Evolutionary conservation across 2,329 filamentous ascomycete species (phyloP).

Genomic region (Septoria petroselini): DNA sequence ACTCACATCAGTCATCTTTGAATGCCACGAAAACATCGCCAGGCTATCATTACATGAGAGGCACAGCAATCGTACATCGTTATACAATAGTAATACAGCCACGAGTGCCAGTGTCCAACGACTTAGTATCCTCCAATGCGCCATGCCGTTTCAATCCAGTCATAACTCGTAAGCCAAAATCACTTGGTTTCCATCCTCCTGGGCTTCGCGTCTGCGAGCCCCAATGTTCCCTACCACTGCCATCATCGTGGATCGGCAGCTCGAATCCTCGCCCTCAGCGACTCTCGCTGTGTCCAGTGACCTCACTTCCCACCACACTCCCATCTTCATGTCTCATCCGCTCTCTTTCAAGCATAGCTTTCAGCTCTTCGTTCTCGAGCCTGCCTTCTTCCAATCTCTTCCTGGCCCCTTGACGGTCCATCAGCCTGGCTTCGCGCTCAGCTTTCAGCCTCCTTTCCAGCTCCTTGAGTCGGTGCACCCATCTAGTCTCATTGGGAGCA

Average conservation of each 20-base stretch:
- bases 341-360: conserved; percentile 59
- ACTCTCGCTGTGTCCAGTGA: neutral
- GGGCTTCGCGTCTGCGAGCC: neutral
- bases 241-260: too few species aligned
- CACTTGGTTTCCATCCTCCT: neutral
- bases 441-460: conserved; percentile 84
- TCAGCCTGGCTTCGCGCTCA: conserved; percentile 78
- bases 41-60: too few species aligned
- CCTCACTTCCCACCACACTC: neutral
- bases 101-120: too few species aligned
- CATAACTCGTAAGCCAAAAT: neutral
- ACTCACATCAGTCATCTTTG: too few species aligned
- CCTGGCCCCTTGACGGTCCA: conserved; percentile 79
- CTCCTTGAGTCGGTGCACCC: conserved; percentile 81
- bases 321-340: conserved; percentile 4
- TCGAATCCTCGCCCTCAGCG: neutral
- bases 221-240: too few species aligned
- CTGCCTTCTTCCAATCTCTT: conserved; percentile 75
- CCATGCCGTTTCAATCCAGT: too few species aligned
- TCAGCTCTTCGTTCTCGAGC: conserved; percentile 68
- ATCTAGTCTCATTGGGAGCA: conserved; percentile 64
- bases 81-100: too few species aligned
- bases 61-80: too few species aligned
- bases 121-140: too few species aligned
- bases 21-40: too few species aligned